Base-by-base conservation (phyloP, 2,329 filamentous ascomycete species). In the Penicillium freii region DNA sequence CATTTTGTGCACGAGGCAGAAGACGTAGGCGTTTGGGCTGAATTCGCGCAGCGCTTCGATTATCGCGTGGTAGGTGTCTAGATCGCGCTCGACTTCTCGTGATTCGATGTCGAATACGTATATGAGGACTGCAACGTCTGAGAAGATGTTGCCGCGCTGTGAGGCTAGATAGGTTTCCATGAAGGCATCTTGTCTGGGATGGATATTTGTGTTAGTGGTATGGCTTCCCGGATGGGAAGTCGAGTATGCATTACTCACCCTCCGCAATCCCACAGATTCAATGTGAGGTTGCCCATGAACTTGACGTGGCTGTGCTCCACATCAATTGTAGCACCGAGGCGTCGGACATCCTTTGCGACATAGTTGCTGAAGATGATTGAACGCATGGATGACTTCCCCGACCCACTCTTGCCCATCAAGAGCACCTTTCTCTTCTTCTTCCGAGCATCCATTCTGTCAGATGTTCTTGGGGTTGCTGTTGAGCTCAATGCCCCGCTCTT, bases 301-400 rank as follows among this genome's bases (percentile, higher is more conserved):
- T 96, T 96, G 77, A 97, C 94, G 78, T 97, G 94, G 61, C 92
- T 97, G 70, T 97, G 90, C 77, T 99, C 94, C 59, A 99, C 94
- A 73, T 99, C 94, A 72, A 99, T 97, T 13, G 94, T 99, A 1
- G 94, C 94, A 65, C 94, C 94, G 55, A 99, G 81, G 57, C 94
- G 82, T 39, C 94, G 84, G 7, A 96, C 96, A 75, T 99, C 94
- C 72, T 95, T 92, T 56, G 94, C 94, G 64, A 97, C 92, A 74
- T 97, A 97, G 77, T 97, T 97, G 81, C 91, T 96, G 78, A 99
- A 99, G 74, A 99, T 97, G 71, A 99, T 97, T 71, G 90, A 94
- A 63, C 94, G 86, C 94, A 99, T 99, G 56, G 92, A 97, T 42
- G 92, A 97, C 78, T 99, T 99, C 54, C 94, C 94, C 0, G 93